A percentile compares a stretch with the other conserved stretches of the same genome.
phyloP scores from a whole-genome alignment of 129 eudicot species.

The Pulicaria dysenterica region DNA sequence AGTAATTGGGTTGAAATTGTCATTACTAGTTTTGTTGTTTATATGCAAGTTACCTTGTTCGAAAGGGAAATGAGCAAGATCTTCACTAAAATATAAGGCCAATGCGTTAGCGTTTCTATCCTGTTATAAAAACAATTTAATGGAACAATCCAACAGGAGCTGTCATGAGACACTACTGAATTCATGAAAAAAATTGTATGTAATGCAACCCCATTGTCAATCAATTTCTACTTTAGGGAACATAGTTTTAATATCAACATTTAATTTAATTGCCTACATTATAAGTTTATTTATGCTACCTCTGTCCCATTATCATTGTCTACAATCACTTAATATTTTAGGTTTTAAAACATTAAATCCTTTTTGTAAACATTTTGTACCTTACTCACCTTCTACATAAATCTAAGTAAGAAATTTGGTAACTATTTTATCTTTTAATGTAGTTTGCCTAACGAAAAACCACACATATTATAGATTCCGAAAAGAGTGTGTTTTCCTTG shows the following conservation, averaged over 20 bases:
- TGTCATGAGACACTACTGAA: no score
- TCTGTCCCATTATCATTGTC: no score
- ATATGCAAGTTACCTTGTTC: constrained; percentile 67
- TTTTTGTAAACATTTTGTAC: no score
- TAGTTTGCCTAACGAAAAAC: no score
- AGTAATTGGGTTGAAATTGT: not conserved
- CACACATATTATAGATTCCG: no score
- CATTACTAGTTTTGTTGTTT: not conserved
- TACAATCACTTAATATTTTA: no score
- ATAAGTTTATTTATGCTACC: not conserved
- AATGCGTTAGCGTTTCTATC: constrained; percentile 76
- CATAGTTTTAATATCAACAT: not conserved
- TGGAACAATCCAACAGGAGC: not conserved
- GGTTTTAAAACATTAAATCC: no score
- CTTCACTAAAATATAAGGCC: constrained; percentile 84
- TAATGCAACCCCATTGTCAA: not conserved
- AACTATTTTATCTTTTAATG: no score
- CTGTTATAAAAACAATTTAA: constrained; percentile 41
- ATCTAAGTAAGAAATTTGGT: no score
- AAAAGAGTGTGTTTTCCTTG: no score
- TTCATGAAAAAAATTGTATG: not conserved
- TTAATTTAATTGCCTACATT: not conserved
- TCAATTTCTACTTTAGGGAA: not conserved
- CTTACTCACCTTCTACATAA: no score
- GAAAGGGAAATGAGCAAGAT: constrained; percentile 75